Evolutionary conservation across 208 protist genomes (phyloP).

Genomic region (Trypanosomatidae sp.): DNA sequence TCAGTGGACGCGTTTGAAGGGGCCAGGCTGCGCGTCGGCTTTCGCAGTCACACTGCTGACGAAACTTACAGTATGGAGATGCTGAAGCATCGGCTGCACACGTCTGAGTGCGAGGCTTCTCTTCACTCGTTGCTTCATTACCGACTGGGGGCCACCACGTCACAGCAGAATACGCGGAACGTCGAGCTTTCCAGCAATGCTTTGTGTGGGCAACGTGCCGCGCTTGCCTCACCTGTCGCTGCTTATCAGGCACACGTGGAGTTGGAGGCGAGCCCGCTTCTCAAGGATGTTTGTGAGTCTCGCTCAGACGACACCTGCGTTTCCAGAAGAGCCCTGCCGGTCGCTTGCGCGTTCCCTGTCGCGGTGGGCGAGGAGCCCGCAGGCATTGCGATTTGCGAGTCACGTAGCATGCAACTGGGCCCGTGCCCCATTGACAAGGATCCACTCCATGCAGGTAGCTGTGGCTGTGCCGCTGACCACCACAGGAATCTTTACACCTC

Average conservation of each 20-base stretch:
- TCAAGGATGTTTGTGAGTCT: conserved; percentile 5
- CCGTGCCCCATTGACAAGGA: conserved; percentile 15
- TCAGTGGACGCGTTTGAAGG: conserved; percentile 22
- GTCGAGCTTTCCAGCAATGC: background rate
- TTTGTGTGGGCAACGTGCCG: background rate
- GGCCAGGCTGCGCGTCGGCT: conserved; percentile 20
- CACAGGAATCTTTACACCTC: background rate
- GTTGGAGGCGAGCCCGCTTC: conserved; percentile 8
- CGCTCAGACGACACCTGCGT: background rate
- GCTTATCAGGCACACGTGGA: conserved; percentile 10
- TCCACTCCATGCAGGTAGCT: background rate
- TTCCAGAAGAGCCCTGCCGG: background rate
- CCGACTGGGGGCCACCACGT: conserved; percentile 14
- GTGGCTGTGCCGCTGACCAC: background rate
- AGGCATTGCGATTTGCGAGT: background rate
- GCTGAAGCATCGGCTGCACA: conserved; percentile 7
- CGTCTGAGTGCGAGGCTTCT: conserved; percentile 1
- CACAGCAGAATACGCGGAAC: conserved; percentile 6
- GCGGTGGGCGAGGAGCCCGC: background rate
- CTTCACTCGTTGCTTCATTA: background rate
- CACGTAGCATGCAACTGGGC: conserved; percentile 9
- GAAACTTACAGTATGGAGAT: background rate
- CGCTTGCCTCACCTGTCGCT: conserved; percentile 8
- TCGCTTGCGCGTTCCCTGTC: background rate
- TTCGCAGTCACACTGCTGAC: conserved; percentile 20